These are phyloP conservation scores for Pichia cabralensis DNA, from an alignment of 805 yeast species.

Conservation along the genomic window DNA sequence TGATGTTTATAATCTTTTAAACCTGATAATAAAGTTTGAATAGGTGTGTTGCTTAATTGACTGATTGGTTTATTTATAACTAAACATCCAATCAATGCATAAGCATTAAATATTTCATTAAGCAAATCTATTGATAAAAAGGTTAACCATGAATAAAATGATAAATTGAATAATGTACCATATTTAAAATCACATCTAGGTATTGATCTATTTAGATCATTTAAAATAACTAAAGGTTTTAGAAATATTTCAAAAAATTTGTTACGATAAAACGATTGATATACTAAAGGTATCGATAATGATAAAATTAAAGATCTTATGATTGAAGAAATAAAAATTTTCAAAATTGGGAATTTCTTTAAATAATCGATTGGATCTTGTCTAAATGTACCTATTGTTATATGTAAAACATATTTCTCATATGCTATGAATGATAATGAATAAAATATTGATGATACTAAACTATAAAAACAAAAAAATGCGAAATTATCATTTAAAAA, in stretches of 20 bases:
- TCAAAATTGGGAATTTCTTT: constrained; percentile 5
- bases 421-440: constrained; percentile 39
- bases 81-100: constrained; percentile 62
- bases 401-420: constrained; percentile 45
- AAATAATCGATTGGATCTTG: constrained; percentile 29
- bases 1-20: constrained; percentile 38
- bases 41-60: constrained; percentile 48
- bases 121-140: constrained; percentile 42
- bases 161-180: background rate
- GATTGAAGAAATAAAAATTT: constrained; percentile 20
- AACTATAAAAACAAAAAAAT: constrained; percentile 38
- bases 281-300: constrained; percentile 21
- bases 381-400: constrained; percentile 34
- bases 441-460: constrained; percentile 35
- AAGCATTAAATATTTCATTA: constrained; percentile 52
- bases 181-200: constrained; percentile 26
- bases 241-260: constrained; percentile 31
- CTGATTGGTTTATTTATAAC: constrained; percentile 57
- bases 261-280: constrained; percentile 31
- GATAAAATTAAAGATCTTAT: constrained; percentile 31
- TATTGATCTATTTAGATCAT: constrained; percentile 30
- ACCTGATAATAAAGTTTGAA: constrained; percentile 55
- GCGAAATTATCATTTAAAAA: constrained; percentile 35
- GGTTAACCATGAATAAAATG: constrained; percentile 22
- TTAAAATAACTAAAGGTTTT: constrained; percentile 22